These are phyloP conservation scores for Botrytis porri DNA, from an alignment of 2,329 filamentous ascomycete genomes.

Conservation along the genomic window DNA sequence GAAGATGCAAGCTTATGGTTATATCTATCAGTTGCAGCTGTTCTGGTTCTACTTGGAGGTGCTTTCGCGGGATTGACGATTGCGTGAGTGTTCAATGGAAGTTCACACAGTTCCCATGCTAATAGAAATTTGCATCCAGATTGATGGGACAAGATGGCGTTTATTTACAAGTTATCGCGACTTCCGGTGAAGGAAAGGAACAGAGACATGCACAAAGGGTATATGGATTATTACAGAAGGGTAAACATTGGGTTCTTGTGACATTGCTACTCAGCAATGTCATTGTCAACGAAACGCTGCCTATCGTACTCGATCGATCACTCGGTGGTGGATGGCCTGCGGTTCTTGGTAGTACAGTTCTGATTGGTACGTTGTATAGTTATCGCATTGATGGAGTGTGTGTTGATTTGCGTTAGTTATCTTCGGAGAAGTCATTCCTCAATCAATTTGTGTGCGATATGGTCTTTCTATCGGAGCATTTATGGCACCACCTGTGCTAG, in stretches of 20 bases:
- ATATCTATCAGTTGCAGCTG: conserved; percentile 73
- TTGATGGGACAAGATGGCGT: conserved; percentile 75
- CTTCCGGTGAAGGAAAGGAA: conserved; percentile 80
- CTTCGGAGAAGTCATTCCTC: conserved; percentile 93
- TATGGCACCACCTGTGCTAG: conserved; percentile 83
- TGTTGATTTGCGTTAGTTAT: conserved; percentile 62
- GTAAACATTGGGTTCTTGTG: conserved; percentile 98
- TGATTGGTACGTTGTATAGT: conserved; percentile 68
- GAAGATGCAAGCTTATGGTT: conserved; percentile 71
- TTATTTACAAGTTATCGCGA: conserved; percentile 90
- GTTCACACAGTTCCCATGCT: conserved; percentile 7
- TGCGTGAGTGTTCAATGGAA: conserved; percentile 54
- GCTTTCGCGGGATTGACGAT: conserved; percentile 94
- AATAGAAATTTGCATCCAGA: conserved; percentile 29
- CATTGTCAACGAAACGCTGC: conserved; percentile 94
- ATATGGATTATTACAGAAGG: conserved; percentile 72
- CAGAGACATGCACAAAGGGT: conserved; percentile 82
- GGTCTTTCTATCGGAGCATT: conserved; percentile 91
- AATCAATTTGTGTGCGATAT: conserved; percentile 94
- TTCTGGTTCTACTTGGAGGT: conserved; percentile 81
- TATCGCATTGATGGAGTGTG: not conserved
- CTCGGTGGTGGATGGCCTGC: conserved; percentile 93
- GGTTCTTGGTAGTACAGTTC: conserved; percentile 84
- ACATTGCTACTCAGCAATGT: conserved; percentile 93
- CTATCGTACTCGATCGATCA: conserved; percentile 90